Evolutionary conservation across 2,329 filamentous ascomycete species (phyloP).

Genomic region (Metarhizium rileyi): DNA sequence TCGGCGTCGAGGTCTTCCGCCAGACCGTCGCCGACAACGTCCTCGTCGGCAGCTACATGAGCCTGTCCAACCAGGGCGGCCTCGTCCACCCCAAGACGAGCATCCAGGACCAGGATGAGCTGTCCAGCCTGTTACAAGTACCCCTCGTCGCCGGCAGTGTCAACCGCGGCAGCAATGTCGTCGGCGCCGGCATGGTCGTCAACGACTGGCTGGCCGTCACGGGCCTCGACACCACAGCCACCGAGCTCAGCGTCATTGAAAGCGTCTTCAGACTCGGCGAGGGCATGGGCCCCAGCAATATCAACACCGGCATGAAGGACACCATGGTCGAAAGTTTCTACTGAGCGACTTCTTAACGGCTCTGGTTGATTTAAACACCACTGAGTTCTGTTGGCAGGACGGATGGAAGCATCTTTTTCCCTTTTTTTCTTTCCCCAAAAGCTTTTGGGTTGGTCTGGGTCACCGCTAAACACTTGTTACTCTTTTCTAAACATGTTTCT

Average conservation of each 20-base stretch:
- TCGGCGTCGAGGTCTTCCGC: conserved; percentile 80
- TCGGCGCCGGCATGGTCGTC: conserved; percentile 58
- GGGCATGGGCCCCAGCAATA: conserved; percentile 66
- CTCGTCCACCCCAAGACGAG: conserved; percentile 96
- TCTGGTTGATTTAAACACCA: conserved; percentile 9
- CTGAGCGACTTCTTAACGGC: conserved; percentile 36
- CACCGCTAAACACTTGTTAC: neutral
- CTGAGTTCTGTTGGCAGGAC: neutral
- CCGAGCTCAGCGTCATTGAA: conserved; percentile 92
- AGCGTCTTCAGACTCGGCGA: conserved; percentile 92
- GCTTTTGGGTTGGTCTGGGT: neutral
- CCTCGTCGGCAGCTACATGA: conserved; percentile 93
- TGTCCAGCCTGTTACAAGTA: conserved; percentile 86
- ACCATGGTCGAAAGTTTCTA: conserved; percentile 99
- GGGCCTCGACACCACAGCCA: conserved; percentile 90
- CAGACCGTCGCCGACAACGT: conserved; percentile 98
- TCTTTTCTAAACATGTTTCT: neutral
- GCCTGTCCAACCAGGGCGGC: conserved; percentile 88
- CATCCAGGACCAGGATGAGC: conserved; percentile 96
- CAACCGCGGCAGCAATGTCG: conserved; percentile 85
- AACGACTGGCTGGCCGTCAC: conserved; percentile 95
- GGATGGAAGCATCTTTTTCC: too few species aligned
- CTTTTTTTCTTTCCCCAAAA: neutral
- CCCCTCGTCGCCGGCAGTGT: conserved; percentile 90
- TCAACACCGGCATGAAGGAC: conserved; percentile 84